Conservation (phyloP, 2,329 filamentous ascomycete species). For the Thielaviopsis euricoi region DNA sequence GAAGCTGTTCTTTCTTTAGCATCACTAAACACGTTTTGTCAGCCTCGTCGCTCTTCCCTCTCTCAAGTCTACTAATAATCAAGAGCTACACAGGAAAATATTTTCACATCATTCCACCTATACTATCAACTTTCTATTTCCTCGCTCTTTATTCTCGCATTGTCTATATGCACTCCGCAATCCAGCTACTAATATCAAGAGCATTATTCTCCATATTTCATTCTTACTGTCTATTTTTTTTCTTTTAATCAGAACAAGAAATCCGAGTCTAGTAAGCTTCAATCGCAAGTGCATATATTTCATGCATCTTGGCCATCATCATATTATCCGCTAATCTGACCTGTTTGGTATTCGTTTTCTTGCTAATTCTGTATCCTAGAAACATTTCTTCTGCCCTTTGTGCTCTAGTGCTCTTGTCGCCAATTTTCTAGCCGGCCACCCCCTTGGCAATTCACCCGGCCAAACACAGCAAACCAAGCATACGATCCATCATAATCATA, state of each 20-base stretch:
- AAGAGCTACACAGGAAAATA: neutral
- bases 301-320: neutral
- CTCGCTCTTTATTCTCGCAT: neutral
- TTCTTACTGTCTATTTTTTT: neutral
- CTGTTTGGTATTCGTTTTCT: neutral
- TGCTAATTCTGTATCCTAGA: neutral
- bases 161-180: neutral
- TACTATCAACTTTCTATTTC: neutral
- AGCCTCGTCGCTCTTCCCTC: neutral
- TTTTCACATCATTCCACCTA: neutral
- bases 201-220: neutral
- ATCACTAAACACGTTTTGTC: neutral
- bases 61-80: neutral
- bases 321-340: neutral
- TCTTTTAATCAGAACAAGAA: neutral
- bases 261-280: neutral
- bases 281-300: neutral
- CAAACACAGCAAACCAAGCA: neutral
- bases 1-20: neutral
- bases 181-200: neutral
- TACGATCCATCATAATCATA: neutral
- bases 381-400: neutral
- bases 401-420: neutral
- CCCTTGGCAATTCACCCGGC: neutral
- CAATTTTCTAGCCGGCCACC: neutral